A percentile compares a stretch with the other conserved stretches of the same genome.
Evolutionary conservation across 129 eudicot species (phyloP).

Genomic region (Gnaphalium uliginosum): DNA sequence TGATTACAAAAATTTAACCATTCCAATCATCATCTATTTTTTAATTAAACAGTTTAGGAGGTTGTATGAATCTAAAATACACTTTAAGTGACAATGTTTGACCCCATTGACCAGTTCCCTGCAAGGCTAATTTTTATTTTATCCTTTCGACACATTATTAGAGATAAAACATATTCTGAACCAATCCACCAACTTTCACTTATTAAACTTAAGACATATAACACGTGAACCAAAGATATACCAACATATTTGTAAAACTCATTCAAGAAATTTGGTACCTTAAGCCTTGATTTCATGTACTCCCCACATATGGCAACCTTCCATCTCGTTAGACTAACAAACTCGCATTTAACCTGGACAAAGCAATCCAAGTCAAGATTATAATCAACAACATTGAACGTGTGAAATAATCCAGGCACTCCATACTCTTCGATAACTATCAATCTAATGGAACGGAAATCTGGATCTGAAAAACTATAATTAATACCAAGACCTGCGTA

Average conservation of each 20-base stretch:
- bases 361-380: constrained; percentile 14
- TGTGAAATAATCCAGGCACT: not conserved
- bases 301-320: constrained; percentile 96
- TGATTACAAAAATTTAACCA: not conserved
- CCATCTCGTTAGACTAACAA: constrained; percentile 77
- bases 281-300: constrained; percentile 80
- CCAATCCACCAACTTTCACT: constrained; percentile 5
- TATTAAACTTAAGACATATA: not conserved
- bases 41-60: not conserved
- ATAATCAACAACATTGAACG: not conserved
- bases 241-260: not conserved
- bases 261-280: constrained; percentile 46
- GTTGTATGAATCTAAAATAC: not conserved
- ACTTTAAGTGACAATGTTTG: not conserved
- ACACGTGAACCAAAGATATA: not conserved
- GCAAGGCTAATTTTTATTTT: not conserved
- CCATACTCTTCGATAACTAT: not conserved
- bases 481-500: too few species aligned
- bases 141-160: not conserved
- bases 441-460: not conserved
- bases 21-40: not conserved
- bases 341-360: constrained; percentile 76
- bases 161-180: not conserved
- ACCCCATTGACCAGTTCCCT: not conserved
- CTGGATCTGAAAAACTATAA: constrained; percentile 8